phyloP scores from a whole-genome alignment of 2,329 filamentous ascomycete species.

The Arthrobotrys entomopaga region DNA sequence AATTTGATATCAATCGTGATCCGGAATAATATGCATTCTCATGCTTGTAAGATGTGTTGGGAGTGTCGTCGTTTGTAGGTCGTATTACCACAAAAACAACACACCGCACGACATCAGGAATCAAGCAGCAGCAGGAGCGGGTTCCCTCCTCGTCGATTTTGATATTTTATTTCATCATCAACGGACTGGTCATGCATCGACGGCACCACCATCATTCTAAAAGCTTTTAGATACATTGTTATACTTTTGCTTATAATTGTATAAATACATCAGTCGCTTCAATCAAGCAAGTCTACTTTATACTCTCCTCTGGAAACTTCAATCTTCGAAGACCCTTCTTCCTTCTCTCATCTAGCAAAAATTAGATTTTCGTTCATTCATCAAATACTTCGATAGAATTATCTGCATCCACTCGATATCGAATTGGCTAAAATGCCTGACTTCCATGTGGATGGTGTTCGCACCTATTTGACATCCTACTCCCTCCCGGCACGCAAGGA shows the following conservation, averaged over 20 bases:
- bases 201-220: too few relatives aligned
- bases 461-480: constrained; percentile 44
- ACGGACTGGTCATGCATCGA: too few relatives aligned
- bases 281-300: too few relatives aligned
- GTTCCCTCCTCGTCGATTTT: too few relatives aligned
- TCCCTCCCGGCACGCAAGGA: constrained; percentile 23
- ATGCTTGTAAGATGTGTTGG: too few relatives aligned
- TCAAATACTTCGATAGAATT: neutral
- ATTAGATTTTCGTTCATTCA: neutral
- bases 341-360: neutral
- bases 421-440: constrained; percentile 27
- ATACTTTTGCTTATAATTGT: too few relatives aligned
- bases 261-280: too few relatives aligned
- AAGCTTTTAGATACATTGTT: too few relatives aligned
- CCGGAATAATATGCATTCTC: too few relatives aligned
- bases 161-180: too few relatives aligned
- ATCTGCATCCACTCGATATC: neutral
- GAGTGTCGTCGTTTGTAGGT: constrained; percentile 18
- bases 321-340: neutral
- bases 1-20: too few relatives aligned
- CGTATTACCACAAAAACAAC: constrained; percentile 48
- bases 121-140: neutral
- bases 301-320: too few relatives aligned
- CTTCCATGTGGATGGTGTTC: constrained; percentile 32
- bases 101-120: neutral